Base-by-base conservation (phyloP, 164 flowering plant genomes). In the Amborella trichopoda region DNA sequence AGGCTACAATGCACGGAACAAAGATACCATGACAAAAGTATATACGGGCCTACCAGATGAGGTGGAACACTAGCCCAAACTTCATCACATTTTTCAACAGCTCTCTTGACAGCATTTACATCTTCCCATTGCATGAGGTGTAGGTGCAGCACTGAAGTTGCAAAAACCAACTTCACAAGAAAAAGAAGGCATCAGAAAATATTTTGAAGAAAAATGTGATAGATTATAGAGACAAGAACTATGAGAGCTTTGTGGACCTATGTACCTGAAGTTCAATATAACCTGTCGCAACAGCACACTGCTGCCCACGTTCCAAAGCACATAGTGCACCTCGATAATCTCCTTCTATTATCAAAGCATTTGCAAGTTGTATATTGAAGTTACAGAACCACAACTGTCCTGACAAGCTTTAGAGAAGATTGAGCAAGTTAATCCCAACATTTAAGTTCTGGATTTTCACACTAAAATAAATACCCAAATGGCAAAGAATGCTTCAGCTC, bases 81-180 rank as follows among this genome's bases (percentile, higher is more conserved):
- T 46, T 64, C 61, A 54, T 72, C 56, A 60, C 97, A 90, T 44
- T 56, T 68, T 18, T 42, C 59, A 44, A 77, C 71, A 61, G 88
- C 83, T 44, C 48, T 58, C 62, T 74, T 76, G 40, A 85, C 88
- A 42, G 54, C 51, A 54, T 48, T 72, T 20, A 67, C 73, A 55
- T 78, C 85, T 38, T 67, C 75, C 94, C 97, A 90, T 53, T 90
- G 91, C 83, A 90, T 80, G 25, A 90, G 70, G 55, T 69, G 83
- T 58, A 85, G 91, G 34, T 90, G 97, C 58, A 90, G 58, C 24
- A 76, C 58, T 23, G 94, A 80, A 50, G 95, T 71, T 8, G 82
- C 83, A 54, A 90, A 90, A 69, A 83, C 83, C 93, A 85, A 81
- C 97, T 85, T 64, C n/a, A n/a, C n/a, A n/a, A n/a, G n/a, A n/a